A percentile compares a stretch with the other conserved stretches of the same genome.
These are phyloP conservation scores for Alternaria sp. DNA, from an alignment of 2,329 filamentous ascomycete genomes.

Conservation along the genomic window DNA sequence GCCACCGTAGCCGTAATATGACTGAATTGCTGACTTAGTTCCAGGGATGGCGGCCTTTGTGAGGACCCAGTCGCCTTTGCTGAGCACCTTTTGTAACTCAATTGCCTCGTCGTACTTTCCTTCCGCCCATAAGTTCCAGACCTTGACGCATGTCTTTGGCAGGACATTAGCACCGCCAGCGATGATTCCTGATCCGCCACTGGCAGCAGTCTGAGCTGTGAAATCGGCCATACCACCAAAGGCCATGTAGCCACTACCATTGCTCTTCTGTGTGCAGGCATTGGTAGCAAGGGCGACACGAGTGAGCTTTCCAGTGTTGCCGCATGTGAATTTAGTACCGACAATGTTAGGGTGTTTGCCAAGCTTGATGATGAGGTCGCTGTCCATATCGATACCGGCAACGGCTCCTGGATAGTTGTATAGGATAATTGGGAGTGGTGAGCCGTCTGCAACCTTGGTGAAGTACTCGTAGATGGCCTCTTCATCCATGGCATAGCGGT, in stretches of 20 bases:
- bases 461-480: constrained; percentile 77
- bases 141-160: constrained; percentile 79
- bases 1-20: constrained; percentile 82
- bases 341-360: constrained; percentile 83
- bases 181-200: constrained; percentile 83
- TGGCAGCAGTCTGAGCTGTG: constrained; percentile 80
- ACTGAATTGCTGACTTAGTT: constrained; percentile 84
- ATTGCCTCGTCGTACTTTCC: constrained; percentile 79
- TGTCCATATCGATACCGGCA: constrained; percentile 87
- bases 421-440: constrained; percentile 78
- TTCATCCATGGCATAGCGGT: constrained; percentile 78
- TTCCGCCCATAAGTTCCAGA: constrained; percentile 78
- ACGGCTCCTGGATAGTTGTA: constrained; percentile 95
- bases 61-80: constrained; percentile 81
- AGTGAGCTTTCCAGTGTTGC: constrained; percentile 88
- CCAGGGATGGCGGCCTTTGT: constrained; percentile 85
- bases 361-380: constrained; percentile 81
- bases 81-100: constrained; percentile 77
- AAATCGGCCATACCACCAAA: constrained; percentile 91
- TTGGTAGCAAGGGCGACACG: constrained; percentile 77
- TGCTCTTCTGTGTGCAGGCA: constrained; percentile 69
- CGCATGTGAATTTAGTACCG: constrained; percentile 91
- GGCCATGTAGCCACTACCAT: constrained; percentile 72
- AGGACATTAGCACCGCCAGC: constrained; percentile 86
- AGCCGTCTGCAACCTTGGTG: constrained; percentile 75